Evolutionary conservation across 305 asterid species (phyloP), one percentile per base, ranked within the genome.

Genomic region (Fraxinus platypoda): DNA sequence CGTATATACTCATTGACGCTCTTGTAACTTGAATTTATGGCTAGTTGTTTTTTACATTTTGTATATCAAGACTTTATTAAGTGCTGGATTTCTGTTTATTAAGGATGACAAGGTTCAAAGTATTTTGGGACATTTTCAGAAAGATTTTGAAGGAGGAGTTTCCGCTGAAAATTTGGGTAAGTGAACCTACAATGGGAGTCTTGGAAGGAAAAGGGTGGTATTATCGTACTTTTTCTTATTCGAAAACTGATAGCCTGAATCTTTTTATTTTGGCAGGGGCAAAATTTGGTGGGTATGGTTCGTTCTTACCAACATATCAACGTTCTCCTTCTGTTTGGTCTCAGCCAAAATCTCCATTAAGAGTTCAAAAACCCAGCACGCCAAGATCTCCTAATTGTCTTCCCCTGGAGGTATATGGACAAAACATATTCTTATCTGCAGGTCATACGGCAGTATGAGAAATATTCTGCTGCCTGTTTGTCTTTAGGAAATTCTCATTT

Each of bases 71-170:
- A 57, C 28, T 30, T 30, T 21, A n/a, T 3, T 57, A 57, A 19
- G 30, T 57, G 59, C 31, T 79, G 79, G 31, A 59, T 81, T 83
- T 82, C 79, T 84, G 71, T 79, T 68, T 84, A 75, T 87, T 30
- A 2, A 30, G 3, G 33, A 30, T 30, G 3, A 30, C 3, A 30
- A 30, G 33, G 33, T 30, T 30, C 33, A 30, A 2, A 2, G 33
- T 3, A 85, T 92, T 78, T 82, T 95, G 89, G 99, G 99, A 70
- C 98, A 95, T 88, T 87, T 91, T 83, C 97, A 90, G 89, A 94
- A 91, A 88, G 95, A 93, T 77, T 95, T 94, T 81, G 98, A 94
- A 91, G 98, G 99, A 76, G 98, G 90, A 68, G 88, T 91, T 86
- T 88, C 89, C 4, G 91, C 95, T 0, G 95, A 92, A 88, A 91